A percentile compares a stretch with the other conserved stretches of the same genome.
Evolutionary conservation across 2,329 filamentous ascomycete species (phyloP).

Genomic region (Pseudogymnoascus sp.): DNA sequence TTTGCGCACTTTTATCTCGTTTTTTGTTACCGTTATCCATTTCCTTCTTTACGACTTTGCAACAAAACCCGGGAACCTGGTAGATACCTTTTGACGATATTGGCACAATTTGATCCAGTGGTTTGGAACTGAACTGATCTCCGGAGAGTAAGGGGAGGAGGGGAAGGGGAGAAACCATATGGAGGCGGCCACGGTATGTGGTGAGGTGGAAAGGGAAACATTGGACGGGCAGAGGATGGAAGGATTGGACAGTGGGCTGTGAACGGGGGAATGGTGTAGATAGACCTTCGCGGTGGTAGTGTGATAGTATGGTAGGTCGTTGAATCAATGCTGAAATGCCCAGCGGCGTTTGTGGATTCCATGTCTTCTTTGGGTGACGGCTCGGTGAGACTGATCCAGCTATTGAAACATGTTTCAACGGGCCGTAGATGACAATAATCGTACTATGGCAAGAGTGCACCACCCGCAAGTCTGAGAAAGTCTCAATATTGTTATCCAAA

Average conservation of each 20-base stretch:
- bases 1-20: background rate
- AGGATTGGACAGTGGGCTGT: conserved; percentile 18
- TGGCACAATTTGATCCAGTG: conserved; percentile 24
- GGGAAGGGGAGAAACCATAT: conserved; percentile 17
- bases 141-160: conserved; percentile 16
- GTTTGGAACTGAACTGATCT: conserved; percentile 20
- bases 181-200: conserved; percentile 22
- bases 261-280: conserved; percentile 18
- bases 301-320: conserved; percentile 16
- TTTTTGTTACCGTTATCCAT: conserved; percentile 26
- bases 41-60: conserved; percentile 26
- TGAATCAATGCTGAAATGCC: conserved; percentile 9
- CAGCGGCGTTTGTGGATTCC: background rate
- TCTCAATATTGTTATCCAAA: background rate
- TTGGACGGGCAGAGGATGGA: conserved; percentile 25
- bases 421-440: background rate
- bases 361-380: background rate
- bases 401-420: background rate
- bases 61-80: conserved; percentile 21
- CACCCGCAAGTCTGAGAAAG: background rate
- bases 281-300: conserved; percentile 24
- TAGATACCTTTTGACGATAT: conserved; percentile 26
- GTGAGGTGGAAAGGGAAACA: conserved; percentile 24
- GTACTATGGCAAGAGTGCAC: background rate
- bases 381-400: background rate